Evolutionary conservation across 805 yeast genomes (phyloP).

Genomic region (Nakazawaea anatomiae): DNA sequence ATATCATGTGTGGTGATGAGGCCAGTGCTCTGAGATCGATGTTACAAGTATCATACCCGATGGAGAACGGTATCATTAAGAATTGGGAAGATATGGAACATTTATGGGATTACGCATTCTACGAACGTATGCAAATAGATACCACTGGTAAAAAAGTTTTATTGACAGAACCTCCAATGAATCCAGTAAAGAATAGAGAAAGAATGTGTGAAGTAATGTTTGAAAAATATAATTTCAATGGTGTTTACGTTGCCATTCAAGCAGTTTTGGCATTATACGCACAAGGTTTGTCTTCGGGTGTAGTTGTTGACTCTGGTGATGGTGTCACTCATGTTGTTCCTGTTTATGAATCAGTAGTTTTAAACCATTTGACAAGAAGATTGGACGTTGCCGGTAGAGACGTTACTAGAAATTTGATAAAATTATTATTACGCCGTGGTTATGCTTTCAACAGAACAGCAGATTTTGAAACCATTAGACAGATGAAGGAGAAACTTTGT

Average conservation of each 20-base stretch:
- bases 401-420: slow-evolving; percentile 93
- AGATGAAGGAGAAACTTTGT: slow-evolving; percentile 92
- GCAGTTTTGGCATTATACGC: slow-evolving; percentile 98
- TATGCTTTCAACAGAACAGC: slow-evolving; percentile 98
- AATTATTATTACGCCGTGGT: slow-evolving; percentile 86
- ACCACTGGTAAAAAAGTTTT: slow-evolving; percentile 72
- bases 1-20: slow-evolving; percentile 96
- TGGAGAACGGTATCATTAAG: slow-evolving; percentile 97
- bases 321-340: slow-evolving; percentile 99
- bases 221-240: slow-evolving; percentile 85
- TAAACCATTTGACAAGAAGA: slow-evolving; percentile 87
- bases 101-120: slow-evolving; percentile 96
- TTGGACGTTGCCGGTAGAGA: slow-evolving; percentile 98
- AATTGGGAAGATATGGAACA: slow-evolving; percentile 99
- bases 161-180: slow-evolving; percentile 97
- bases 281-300: slow-evolving; percentile 94
- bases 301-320: slow-evolving; percentile 97
- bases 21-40: slow-evolving; percentile 88
- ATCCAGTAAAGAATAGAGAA: slow-evolving; percentile 86
- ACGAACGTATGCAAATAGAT: slow-evolving; percentile 80
- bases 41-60: slow-evolving; percentile 91
- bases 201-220: slow-evolving; percentile 90
- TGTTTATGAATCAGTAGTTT: slow-evolving; percentile 94
- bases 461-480: slow-evolving; percentile 97
- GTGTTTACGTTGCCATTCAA: slow-evolving; percentile 93